Conservation (phyloP, 768 basidiomycete species). For the Russula sp. region DNA sequence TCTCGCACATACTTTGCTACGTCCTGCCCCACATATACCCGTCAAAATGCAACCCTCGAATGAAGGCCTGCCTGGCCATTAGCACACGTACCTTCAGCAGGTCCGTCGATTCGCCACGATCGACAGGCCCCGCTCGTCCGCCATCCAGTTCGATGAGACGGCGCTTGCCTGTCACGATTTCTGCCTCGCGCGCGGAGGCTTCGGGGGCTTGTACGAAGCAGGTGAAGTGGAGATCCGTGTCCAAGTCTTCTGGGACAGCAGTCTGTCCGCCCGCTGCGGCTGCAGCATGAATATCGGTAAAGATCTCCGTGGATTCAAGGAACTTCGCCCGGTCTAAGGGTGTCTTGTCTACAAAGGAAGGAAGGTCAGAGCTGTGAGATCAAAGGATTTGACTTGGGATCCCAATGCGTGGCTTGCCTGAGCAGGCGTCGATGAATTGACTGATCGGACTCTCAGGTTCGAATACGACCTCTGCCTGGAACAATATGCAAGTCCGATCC, state of each 20-base stretch:
- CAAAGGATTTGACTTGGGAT: too few species aligned
- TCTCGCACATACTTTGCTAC: slow-evolving; percentile 56
- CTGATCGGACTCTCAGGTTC: slow-evolving; percentile 52
- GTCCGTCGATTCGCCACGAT: slow-evolving; percentile 57
- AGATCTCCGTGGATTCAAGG: slow-evolving; percentile 69
- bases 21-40: slow-evolving; percentile 37
- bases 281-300: slow-evolving; percentile 68
- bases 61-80: background rate
- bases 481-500: slow-evolving; percentile 31
- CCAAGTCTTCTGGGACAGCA: slow-evolving; percentile 47
- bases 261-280: slow-evolving; percentile 67
- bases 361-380: background rate
- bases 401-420: slow-evolving; percentile 34
- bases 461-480: slow-evolving; percentile 43
- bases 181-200: slow-evolving; percentile 29
- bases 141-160: slow-evolving; percentile 85
- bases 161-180: slow-evolving; percentile 21
- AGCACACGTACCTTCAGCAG: slow-evolving; percentile 43
- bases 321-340: slow-evolving; percentile 67
- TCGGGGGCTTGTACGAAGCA: slow-evolving; percentile 71
- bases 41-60: background rate
- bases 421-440: slow-evolving; percentile 57
- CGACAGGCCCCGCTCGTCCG: slow-evolving; percentile 66
- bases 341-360: slow-evolving; percentile 42
- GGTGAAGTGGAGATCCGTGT: slow-evolving; percentile 81